Evolutionary conservation across 345 rosid genomes (phyloP), one percentile per base, ranked within the genome.

Genomic region (Populus pruinosa): DNA sequence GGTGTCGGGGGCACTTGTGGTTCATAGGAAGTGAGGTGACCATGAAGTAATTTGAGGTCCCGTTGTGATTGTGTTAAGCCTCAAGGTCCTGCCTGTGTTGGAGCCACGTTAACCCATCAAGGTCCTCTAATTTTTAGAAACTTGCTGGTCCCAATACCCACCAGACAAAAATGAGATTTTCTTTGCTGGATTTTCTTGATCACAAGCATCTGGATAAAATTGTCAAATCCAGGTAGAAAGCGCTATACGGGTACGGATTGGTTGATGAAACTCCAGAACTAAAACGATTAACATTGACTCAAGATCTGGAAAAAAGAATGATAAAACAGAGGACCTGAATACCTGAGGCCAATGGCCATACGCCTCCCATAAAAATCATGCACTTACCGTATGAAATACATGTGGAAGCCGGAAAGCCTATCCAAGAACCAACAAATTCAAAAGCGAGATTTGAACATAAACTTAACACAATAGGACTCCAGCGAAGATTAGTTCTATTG

Each of bases 101-200:
- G 41, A 74, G 77, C 70, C 77, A 74, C 77, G 77, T 74, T 44
- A 21, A 33, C 44, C 62, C 65, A 64, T 41, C 65, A 11, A 29
- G 62, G 44, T 64, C 70, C 62, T 74, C 50, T 6, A 29, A 20
- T 64, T 74, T 49, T 44, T 16, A 3, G 25, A 43, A 59, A 38
- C 67, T 8, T 6, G 76, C 38, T 59, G 67, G 53, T 10, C 5
- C 13, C 31, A 41, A 12, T 9, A 72, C 35, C 47, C 16, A 36
- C 66, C 63, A 35, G 13, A 49, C 13, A 5, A 71, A 21, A 31
- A 35, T 13, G 50, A 12, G 50, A 14, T 47, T 47, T 47, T 47
- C 50, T 13, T 47, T 3, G 0, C 1, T 47, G 16, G 16, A 1
- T 47, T 47, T 47, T 47, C 5, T 47, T 3, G 50, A 14, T 39